Evolutionary conservation across 805 yeast species (phyloP), one percentile per base, ranked within the genome.

Genomic region (Grigorovia transvaalensis): DNA sequence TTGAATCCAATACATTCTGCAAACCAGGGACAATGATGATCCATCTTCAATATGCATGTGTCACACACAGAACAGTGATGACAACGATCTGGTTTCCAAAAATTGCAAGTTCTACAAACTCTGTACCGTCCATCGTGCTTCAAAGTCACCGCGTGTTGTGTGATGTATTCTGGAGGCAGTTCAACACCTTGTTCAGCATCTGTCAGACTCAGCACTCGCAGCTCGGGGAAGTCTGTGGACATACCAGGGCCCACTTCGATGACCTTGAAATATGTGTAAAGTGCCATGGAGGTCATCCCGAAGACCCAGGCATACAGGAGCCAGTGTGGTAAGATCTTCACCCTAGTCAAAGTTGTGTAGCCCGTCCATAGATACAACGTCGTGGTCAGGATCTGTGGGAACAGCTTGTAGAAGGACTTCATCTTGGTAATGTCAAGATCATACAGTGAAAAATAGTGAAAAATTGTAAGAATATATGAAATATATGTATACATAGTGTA

Each of bases 11-110:
- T 78, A 66, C 97, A 90, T 5, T 80, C 74, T 1, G 95, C 83
- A 66, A 89, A 88, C 98, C 98, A 91, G 0, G 97, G 97, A 55
- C 84, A 84, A 68, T 89, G 96, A 64, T 89, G 97, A 65, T 89
- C 97, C 97, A 89, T 90, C 60, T 79, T 80, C 53, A 90, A 65
- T 29, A 86, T 79, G 66, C 97, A 89, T 35, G 53, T 55, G 19
- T 78, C 72, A 63, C 95, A 88, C 1, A 76, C 71, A 42, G 85
- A 84, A 64, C 96, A 89, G 67, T 89, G 97, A 64, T 89, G 97
- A 9, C 83, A 63, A 50, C 97, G 69, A 59, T 87, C 95, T 0
- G 97, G 97, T 64, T 89, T 89, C 75, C 84, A 83, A 45, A 74
- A 74, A 30, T 75, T 57, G 64, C 96, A 88, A 57, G 84, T 85